These are phyloP conservation scores for Pleurotus salmoneostramineus DNA, from an alignment of 768 basidiomycete genomes.

Conservation along the genomic window DNA sequence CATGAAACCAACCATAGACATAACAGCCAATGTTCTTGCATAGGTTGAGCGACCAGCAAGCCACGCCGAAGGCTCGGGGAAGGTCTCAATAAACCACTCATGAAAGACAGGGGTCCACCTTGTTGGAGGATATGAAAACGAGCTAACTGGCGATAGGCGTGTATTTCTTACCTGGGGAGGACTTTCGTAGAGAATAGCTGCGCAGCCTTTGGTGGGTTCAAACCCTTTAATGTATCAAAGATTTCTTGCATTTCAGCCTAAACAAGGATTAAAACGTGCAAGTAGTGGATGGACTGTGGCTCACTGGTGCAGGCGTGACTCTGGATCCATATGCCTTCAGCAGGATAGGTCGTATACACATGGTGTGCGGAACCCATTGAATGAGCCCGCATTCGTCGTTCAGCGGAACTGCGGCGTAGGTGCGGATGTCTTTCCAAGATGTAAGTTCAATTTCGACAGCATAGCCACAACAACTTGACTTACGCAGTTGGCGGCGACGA, in stretches of 20 bases:
- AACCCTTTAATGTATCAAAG: conserved; percentile 50
- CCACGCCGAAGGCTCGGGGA: conserved; percentile 97
- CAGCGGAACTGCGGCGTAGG: conserved; percentile 96
- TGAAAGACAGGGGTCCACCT: conserved; percentile 88
- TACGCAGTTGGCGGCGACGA: conserved; percentile 84
- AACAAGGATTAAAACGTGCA: background rate
- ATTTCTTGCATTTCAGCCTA: conserved; percentile 36
- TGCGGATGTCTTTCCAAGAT: conserved; percentile 70
- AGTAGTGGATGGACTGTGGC: background rate
- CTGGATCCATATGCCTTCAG: conserved; percentile 57
- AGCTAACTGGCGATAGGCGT: background rate
- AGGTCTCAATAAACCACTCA: conserved; percentile 96
- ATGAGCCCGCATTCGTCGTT: conserved; percentile 98
- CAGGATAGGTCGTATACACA: conserved; percentile 75
- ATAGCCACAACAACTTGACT: conserved; percentile 23
- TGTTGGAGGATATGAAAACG: conserved; percentile 19
- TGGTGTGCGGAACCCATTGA: conserved; percentile 97
- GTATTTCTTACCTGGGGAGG: conserved; percentile 46
- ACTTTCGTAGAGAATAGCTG: conserved; percentile 51
- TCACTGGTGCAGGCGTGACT: conserved; percentile 37
- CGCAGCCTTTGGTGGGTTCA: conserved; percentile 44
- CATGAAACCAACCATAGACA: conserved; percentile 98
- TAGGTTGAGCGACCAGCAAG: conserved; percentile 84
- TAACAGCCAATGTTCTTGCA: conserved; percentile 88
- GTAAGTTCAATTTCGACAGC: background rate